Percentiles rank a stretch among this genome's conserved stretches.
phyloP scores from a whole-genome alignment of 2,329 filamentous ascomycete species.

The Trichoderma citrinoviride region DNA sequence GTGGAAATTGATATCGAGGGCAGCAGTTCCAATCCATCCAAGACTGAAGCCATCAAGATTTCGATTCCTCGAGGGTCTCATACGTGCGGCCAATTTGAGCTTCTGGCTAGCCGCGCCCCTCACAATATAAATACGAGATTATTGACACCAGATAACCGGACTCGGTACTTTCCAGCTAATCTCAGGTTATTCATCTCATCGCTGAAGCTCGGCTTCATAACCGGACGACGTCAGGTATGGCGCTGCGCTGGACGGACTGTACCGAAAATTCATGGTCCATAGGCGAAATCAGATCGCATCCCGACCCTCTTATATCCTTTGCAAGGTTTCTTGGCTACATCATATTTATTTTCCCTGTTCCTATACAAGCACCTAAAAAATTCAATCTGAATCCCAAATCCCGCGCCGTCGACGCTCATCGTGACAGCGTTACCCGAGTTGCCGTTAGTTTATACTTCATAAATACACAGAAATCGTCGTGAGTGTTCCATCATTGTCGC shows the following conservation, averaged over 20 bases:
- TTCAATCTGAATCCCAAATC: constrained; percentile 10
- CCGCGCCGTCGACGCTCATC: neutral
- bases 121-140: constrained; percentile 1
- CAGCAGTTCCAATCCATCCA: no score
- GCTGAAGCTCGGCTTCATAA: neutral
- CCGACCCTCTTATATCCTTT: neutral
- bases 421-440: neutral
- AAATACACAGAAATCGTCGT: constrained; percentile 1
- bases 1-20: neutral
- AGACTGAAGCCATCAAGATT: neutral
- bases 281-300: neutral
- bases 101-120: neutral
- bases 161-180: neutral
- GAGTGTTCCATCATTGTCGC: neutral
- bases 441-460: constrained; percentile 1
- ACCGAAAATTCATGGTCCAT: neutral
- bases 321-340: neutral
- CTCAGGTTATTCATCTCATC: neutral
- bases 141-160: neutral
- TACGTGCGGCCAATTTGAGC: neutral
- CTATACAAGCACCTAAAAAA: neutral
- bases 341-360: neutral
- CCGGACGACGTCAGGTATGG: neutral
- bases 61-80: neutral
- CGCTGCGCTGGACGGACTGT: neutral